Conservation (phyloP, 257 asterid genomes). For the Solanum paucissectum region DNA sequence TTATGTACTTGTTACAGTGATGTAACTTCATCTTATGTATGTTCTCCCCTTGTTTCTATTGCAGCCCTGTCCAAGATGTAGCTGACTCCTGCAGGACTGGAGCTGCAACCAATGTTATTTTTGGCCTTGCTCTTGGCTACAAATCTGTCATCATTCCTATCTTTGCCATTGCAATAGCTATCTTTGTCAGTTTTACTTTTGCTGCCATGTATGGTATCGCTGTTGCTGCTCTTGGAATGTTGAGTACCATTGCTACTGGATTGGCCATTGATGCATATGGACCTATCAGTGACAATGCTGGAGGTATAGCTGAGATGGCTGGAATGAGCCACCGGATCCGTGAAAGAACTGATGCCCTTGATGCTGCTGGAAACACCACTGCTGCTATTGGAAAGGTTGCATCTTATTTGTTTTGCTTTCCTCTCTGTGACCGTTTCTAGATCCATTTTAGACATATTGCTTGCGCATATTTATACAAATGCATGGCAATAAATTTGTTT, state of each 20-base stretch:
- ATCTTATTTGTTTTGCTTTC: neutral
- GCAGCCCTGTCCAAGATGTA: conserved; percentile 45
- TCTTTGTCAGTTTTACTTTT: conserved; percentile 65
- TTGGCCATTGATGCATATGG: conserved; percentile 70
- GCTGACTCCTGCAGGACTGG: neutral
- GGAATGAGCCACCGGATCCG: conserved; percentile 87
- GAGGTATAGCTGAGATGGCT: conserved; percentile 42
- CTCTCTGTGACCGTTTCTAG: neutral
- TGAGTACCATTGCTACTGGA: conserved; percentile 1
- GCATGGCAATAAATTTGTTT: neutral
- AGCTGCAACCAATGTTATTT: neutral
- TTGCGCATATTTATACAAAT: too few species aligned
- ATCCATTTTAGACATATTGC: neutral
- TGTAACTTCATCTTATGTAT: neutral
- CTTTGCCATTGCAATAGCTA: conserved; percentile 35
- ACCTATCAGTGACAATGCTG: conserved; percentile 78
- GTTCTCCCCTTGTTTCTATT: neutral
- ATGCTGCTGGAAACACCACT: conserved; percentile 90
- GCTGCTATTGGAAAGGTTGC: conserved; percentile 85
- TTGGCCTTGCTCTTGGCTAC: neutral
- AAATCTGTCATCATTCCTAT: neutral
- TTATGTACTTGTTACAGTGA: neutral
- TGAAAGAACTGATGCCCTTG: conserved; percentile 90
- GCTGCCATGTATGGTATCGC: conserved; percentile 80
- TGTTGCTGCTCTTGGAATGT: conserved; percentile 2